Conservation (phyloP, 139 green algal species). For the Chlamydomonas schloesseri region DNA sequence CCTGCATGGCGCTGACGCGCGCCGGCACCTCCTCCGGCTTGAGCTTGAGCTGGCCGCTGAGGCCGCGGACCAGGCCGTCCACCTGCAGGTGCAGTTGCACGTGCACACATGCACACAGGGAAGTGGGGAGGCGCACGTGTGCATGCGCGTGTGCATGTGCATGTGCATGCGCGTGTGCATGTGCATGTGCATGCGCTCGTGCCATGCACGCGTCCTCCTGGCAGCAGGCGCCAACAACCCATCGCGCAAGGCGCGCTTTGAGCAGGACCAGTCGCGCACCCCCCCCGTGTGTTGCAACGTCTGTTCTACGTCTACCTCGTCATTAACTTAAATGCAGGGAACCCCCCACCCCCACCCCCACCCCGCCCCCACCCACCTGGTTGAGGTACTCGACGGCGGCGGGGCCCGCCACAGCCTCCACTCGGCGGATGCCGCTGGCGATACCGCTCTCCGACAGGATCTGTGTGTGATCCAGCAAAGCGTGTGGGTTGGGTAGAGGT, state of each 20-base stretch:
- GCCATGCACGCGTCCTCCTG: too few species aligned
- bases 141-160: too few species aligned
- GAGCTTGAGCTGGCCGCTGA: constrained; percentile 65
- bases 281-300: too few species aligned
- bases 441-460: constrained; percentile 87
- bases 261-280: too few species aligned
- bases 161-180: too few species aligned
- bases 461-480: neutral
- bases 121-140: too few species aligned
- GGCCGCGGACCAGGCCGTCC: constrained; percentile 74
- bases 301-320: too few species aligned
- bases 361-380: neutral
- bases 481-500: neutral
- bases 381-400: constrained; percentile 84
- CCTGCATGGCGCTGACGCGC: constrained; percentile 60
- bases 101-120: too few species aligned
- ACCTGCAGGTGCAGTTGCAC: neutral
- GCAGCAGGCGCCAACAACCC: too few species aligned
- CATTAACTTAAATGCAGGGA: too few species aligned
- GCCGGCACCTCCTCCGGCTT: constrained; percentile 70
- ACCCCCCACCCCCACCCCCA: neutral
- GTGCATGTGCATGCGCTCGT: too few species aligned
- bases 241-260: too few species aligned
- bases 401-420: constrained; percentile 91
- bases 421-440: constrained; percentile 85